Base-by-base conservation (phyloP, 306 rosid genomes). In the Cucumis hystrix region DNA sequence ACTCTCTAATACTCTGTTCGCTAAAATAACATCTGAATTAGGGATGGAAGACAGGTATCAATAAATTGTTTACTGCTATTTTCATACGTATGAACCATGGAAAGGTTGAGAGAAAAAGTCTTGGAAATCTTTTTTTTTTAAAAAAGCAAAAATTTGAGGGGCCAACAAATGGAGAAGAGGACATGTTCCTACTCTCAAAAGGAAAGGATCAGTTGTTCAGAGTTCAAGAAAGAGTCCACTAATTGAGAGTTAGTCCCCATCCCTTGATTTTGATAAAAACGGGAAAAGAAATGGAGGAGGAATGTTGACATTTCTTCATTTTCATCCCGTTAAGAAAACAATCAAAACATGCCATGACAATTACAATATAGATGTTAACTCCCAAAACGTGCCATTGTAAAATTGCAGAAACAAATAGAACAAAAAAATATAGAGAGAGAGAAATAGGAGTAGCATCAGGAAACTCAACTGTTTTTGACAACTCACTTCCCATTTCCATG, bases 401-500 rank as follows among this genome's bases (percentile, higher is more conserved):
- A 43, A 21, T 23, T 43, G 75, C 75, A 70, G 41, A 73, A 55
- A 56, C 49, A 14, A 33, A 33, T 9, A 52, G 33, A 23, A 41
- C 67, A 69, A 11, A 56, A 30, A 45, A 57, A 72, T 35, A 61
- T 52, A 33, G 4, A 33, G 37, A 33, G 35, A 33, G 37, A 30
- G 65, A 45, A 69, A 71, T 45, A 25, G 56, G 60, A 79, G 75
- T 30, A 79, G 75, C 81, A 80, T 78, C 86, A 65, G 79, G 74
- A 80, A 37, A 90, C 96, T 88, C 87, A 87, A 90, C 93, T 66
- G 92, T 90, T 91, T 89, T 90, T 67, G 97, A 88, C 71, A 91
- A 62, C 82, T 89, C 97, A 64, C 89, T 85, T 37, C 97, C 97
- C 85, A 91, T 87, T 87, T 93, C 96, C 93, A 93, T 89, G 10